Base-by-base conservation (phyloP, 495 filamentous ascomycete species). In the Tuber microsphaerosporum region DNA sequence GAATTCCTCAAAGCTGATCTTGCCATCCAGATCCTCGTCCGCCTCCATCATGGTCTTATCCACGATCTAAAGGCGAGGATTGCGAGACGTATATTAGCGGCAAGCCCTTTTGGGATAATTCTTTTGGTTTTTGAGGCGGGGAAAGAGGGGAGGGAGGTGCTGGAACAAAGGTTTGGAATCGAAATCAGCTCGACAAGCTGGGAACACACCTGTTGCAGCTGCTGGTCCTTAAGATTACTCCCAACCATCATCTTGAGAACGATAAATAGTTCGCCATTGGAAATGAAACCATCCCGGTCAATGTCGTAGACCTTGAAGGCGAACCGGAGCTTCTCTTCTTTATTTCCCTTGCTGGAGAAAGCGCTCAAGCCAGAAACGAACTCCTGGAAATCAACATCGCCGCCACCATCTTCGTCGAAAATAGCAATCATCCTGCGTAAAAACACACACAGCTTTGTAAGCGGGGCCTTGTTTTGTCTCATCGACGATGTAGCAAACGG, bases 161-260 rank as follows among this genome's bases (percentile, higher is more conserved):
- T 75, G 77, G 77, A 71, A 73, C 56, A 16, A 71, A 61, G 69
- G 71, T 70, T 79, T 72, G n/a, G 44, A 44, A 69, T 56, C 56
- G 26, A 65, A 34, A 19, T 34, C 14, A 65, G 56, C 31, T 65
- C 16, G 26, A 75, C 16, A 37, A 42, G n/a, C 16, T 46, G 61
- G 43, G 48, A 43, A 82, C 85, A 26, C 82, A 88, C 87, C 85
- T 94, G 95, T 85, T 99, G 95, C 85, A 99, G 86, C 85, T 99
- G 95, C 85, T 97, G 91, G 83, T 99, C 96, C 89, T 99, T 99
- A 82, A 99, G 86, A 85, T 99, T 99, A 86, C 93, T 97, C 69
- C 95, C 95, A 77, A 99, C 95, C 95, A 99, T 99, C 95, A 99
- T 99, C 90, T 99, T 99, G 78, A 99, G 87, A 82, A 99, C 95